Evolutionary conservation across 2,329 filamentous ascomycete genomes (phyloP), one percentile per base, ranked within the genome.

Genomic region (Herpotrichia juniperi): DNA sequence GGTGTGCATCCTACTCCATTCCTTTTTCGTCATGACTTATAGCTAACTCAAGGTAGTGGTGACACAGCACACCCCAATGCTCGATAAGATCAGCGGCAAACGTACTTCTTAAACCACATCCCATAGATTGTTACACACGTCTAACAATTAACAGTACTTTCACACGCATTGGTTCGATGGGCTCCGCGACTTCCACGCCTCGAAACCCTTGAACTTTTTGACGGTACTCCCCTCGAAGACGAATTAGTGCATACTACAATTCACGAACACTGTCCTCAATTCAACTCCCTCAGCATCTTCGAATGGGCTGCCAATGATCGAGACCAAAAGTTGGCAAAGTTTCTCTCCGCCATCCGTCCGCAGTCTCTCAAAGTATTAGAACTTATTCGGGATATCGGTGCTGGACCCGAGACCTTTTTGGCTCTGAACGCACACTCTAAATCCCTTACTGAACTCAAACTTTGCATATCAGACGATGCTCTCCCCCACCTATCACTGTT

Each of bases 241-340:
- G 78, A 82, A 49, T 78, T 81, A 1, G 81, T 80, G 0, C 72
- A 82, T 26, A 72, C 74, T 11, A 78, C 83, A 2, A 81, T 91
- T 42, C 76, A 79, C 21, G 67, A 79, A 21, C 76, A 82, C 58
- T 91, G 87, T 58, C 83, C 83, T 1, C 74, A 80, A 8, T 87
- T 91, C 59, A 78, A 79, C 37, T 79, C 82, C 32, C 70, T 91
- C 19, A 82, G 78, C 22, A 83, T 88, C 49, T 86, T 81, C 55
- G 76, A 68, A 35, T 83, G 79, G 79, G 59, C 59, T 14, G 73
- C 74, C 22, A 63, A 71, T 0, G 77, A 80, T n/a, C 78, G 81
- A 6, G 87, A 90, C 53, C 71, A 79, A 24, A 77, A 83, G 34
- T 75, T 88, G 44, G 81, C 85, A 1, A 73, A 75, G 2, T 88